phyloP scores from a whole-genome alignment of 202 grass and related monocot genomes.

The Hordeum pubiflorum region DNA sequence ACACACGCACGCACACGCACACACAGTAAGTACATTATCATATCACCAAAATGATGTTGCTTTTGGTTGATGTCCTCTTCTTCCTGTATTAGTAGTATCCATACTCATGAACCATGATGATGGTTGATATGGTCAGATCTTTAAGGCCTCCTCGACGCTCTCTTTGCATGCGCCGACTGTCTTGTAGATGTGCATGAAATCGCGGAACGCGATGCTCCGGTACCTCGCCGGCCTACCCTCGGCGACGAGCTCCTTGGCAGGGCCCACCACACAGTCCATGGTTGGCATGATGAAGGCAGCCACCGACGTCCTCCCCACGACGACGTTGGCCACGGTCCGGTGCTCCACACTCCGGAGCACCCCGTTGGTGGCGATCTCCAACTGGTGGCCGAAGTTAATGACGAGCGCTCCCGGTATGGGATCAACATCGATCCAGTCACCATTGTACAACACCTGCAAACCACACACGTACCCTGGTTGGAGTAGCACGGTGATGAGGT shows the following conservation, averaged over 20 bases:
- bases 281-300: conserved; percentile 26
- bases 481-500: conserved; percentile 59
- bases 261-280: conserved; percentile 18
- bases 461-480: conserved; percentile 31
- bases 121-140: neutral
- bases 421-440: conserved; percentile 35
- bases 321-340: conserved; percentile 12
- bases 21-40: neutral
- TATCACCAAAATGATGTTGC: neutral
- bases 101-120: neutral
- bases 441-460: conserved; percentile 40
- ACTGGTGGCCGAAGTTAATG: conserved; percentile 37
- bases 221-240: neutral
- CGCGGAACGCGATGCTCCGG: neutral
- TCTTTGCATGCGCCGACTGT: neutral
- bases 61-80: neutral
- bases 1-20: neutral
- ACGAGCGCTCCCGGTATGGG: conserved; percentile 44
- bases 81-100: neutral
- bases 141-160: neutral
- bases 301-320: conserved; percentile 22
- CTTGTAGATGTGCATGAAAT: neutral
- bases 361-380: conserved; percentile 34
- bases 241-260: neutral
- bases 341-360: conserved; percentile 32